These are phyloP conservation scores for Xylariaceae sp. DNA, from an alignment of 2,329 filamentous ascomycete species.

Conservation along the genomic window DNA sequence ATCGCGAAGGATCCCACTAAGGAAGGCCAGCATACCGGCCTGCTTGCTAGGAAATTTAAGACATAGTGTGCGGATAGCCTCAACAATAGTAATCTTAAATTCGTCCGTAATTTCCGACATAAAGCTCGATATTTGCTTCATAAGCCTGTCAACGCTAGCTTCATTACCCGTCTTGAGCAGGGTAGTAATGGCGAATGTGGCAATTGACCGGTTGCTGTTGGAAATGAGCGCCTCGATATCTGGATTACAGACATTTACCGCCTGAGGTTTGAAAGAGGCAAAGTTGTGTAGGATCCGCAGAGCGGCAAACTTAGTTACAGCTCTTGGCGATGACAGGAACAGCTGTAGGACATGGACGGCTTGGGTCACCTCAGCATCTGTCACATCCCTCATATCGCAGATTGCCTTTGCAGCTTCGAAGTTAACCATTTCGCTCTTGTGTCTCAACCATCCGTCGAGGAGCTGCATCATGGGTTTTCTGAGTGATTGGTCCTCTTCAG, in stretches of 20 bases:
- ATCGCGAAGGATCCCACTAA: constrained; percentile 94
- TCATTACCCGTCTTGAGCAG: constrained; percentile 98
- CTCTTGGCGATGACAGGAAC: constrained; percentile 93
- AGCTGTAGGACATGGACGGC: constrained; percentile 95
- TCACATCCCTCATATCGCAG: constrained; percentile 91
- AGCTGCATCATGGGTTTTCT: constrained; percentile 97
- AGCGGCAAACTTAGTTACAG: constrained; percentile 96
- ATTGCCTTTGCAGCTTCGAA: constrained; percentile 99
- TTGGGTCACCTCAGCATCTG: constrained; percentile 87
- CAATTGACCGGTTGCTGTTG: constrained; percentile 95
- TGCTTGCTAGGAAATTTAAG: constrained; percentile 99
- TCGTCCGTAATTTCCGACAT: constrained; percentile 99
- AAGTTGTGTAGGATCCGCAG: constrained; percentile 97
- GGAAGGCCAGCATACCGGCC: constrained; percentile 95
- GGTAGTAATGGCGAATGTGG: constrained; percentile 97
- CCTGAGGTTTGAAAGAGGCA: constrained; percentile 92
- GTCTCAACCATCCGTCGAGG: constrained; percentile 92
- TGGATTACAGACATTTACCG: constrained; percentile 91
- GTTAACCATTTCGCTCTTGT: constrained; percentile 99
- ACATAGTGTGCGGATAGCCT: constrained; percentile 94
- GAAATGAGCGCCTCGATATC: constrained; percentile 97
- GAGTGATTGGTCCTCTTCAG: constrained; percentile 87
- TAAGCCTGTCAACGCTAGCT: constrained; percentile 91
- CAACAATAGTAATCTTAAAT: constrained; percentile 99
- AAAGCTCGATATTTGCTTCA: constrained; percentile 98